phyloP scores from a whole-genome alignment of 768 basidiomycete genomes.

The Strobilomyces dryophilus region DNA sequence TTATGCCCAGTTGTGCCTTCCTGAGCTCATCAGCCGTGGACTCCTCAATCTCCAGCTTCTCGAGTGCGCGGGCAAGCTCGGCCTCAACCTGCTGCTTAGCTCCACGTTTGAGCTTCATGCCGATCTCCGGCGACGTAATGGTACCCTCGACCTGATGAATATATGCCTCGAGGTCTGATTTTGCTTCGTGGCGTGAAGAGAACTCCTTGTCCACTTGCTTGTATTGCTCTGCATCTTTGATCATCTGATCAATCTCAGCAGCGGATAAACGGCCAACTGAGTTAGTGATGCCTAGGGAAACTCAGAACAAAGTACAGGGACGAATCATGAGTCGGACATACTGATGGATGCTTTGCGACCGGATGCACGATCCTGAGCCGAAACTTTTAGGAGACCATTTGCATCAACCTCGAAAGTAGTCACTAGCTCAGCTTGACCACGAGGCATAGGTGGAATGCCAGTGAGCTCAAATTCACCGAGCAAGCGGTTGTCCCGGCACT shows the following conservation, averaged over 20 bases:
- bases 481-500: conserved; percentile 98
- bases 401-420: conserved; percentile 99
- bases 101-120: conserved; percentile 98
- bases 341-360: conserved; percentile 99
- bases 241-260: conserved; percentile 99
- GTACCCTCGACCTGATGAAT: conserved; percentile 95
- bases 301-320: conserved; percentile 1
- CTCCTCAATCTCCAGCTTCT: conserved; percentile 98
- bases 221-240: conserved; percentile 97
- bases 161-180: conserved; percentile 97
- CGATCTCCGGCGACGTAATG: conserved; percentile 93
- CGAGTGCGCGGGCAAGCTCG: conserved; percentile 95
- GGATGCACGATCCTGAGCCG: conserved; percentile 96
- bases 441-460: conserved; percentile 98
- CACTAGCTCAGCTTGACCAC: conserved; percentile 98
- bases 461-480: conserved; percentile 99
- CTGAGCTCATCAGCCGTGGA: conserved; percentile 91
- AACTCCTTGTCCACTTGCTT: conserved; percentile 97
- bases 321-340: conserved; percentile 35
- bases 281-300: conserved; percentile 81
- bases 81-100: conserved; percentile 92
- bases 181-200: conserved; percentile 96
- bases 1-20: conserved; percentile 93
- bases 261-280: conserved; percentile 97
- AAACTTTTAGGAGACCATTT: conserved; percentile 98